Evolutionary conservation across 495 filamentous ascomycete genomes (phyloP), one percentile per base, ranked within the genome.

Genomic region (Articulospora tetracladia): DNA sequence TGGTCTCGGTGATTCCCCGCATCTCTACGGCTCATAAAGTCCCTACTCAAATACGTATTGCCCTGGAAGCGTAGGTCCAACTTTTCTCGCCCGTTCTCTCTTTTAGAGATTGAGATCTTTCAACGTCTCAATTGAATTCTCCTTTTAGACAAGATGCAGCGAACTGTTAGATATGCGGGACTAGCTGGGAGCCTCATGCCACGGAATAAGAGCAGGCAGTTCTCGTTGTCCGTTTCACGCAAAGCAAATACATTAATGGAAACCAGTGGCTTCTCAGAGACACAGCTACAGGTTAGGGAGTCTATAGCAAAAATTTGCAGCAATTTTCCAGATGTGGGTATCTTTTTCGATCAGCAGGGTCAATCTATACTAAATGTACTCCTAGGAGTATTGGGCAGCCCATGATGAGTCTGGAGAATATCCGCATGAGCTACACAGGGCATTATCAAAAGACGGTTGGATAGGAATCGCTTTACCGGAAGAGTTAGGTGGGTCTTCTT

Each of bases 371-470:
- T 67, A 34, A 64, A 22, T 51, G 34, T 34, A 3, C 26, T 55
- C 19, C 23, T 25, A 77, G 75, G 77, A 79, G 27, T 93, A 92
- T 72, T 93, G 89, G 89, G 82, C 82, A 46, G 76, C 85, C 57
- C 81, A 76, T 61, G 89, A 92, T 64, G 78, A 89, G 52, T 78
- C 77, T 30, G 85, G 84, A 60, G 75, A 80, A 52, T 86, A 93
- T 66, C 89, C 90, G 0, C 78, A 83, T 61, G 85, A 89, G 23
- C 83, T 94, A 44, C 88, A 92, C 68, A 81, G 85, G 1, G 85
- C 88, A 0, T 71, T 93, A 58, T 86, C 89, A n/a, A 82, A 83
- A 52, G 87, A 86, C 67, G 88, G 89, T n/a, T 93, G 89, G 88
- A 80, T 94, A 19, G 89, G 90, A 7, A 91, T 92, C 65, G 88